A percentile compares a stretch with the other conserved stretches of the same genome.
Conservation (phyloP, 176 grass and related monocot genomes). For the Panicum miliaceum region DNA sequence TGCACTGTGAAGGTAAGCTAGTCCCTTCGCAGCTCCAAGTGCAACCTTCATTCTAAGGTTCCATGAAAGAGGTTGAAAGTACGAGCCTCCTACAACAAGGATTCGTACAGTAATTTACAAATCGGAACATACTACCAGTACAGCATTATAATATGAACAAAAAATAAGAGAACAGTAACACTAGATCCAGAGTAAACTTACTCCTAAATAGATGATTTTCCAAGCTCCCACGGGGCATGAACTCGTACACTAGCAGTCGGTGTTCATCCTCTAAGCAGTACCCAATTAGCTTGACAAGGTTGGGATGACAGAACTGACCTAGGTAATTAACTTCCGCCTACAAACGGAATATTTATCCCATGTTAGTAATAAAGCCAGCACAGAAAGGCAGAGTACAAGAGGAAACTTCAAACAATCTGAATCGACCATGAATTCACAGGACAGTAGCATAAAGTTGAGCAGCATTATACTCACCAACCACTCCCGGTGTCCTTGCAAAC, state of each 20-base stretch:
- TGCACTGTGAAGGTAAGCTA: slow-evolving; percentile 84
- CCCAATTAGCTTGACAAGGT: slow-evolving; percentile 86
- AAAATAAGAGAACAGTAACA: slow-evolving; percentile 1
- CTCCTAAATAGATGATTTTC: slow-evolving; percentile 97
- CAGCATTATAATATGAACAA: slow-evolving; percentile 1
- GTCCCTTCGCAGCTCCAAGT: slow-evolving; percentile 83
- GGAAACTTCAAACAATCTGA: slow-evolving; percentile 30
- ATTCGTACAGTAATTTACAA: slow-evolving; percentile 42
- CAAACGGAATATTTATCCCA: slow-evolving; percentile 31
- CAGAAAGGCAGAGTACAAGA: not conserved
- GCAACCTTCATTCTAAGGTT: slow-evolving; percentile 95
- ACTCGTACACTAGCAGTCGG: slow-evolving; percentile 84
- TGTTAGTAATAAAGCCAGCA: slow-evolving; percentile 26
- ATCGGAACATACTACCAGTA: not conserved
- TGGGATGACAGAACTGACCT: slow-evolving; percentile 82
- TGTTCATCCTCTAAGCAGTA: slow-evolving; percentile 89
- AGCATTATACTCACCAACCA: slow-evolving; percentile 74
- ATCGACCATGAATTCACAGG: slow-evolving; percentile 4
- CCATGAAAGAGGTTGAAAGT: slow-evolving; percentile 85
- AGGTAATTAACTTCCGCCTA: slow-evolving; percentile 93
- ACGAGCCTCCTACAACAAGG: slow-evolving; percentile 66
- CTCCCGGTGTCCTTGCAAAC: slow-evolving; percentile 82
- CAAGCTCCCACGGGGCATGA: slow-evolving; percentile 94
- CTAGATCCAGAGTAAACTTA: slow-evolving; percentile 52
- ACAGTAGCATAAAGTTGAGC: slow-evolving; percentile 26